A percentile compares a stretch with the other conserved stretches of the same genome.
Evolutionary conservation across 228 moss, liverwort and hornwort genomes (phyloP).

Genomic region (Sphagnum fallax): DNA sequence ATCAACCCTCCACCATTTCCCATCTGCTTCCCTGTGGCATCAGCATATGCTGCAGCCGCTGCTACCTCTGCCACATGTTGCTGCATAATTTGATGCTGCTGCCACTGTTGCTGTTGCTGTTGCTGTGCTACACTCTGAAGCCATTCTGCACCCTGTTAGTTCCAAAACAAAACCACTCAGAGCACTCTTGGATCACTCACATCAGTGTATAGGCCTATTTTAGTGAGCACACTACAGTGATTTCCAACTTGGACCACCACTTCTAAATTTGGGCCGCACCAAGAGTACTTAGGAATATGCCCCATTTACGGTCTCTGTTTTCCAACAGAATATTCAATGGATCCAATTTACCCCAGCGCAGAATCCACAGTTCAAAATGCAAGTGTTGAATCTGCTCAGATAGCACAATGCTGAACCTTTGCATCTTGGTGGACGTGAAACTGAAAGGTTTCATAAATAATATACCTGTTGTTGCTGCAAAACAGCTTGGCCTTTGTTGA

Average conservation of each 20-base stretch:
- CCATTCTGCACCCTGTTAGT: slow-evolving; percentile 24
- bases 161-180: slow-evolving; percentile 8
- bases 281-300: too few relatives aligned
- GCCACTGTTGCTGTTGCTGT: slow-evolving; percentile 2
- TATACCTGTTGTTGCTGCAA: neutral
- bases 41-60: slow-evolving; percentile 9
- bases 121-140: slow-evolving; percentile 17
- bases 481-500: neutral
- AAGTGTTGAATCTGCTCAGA: neutral
- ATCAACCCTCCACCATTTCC: slow-evolving; percentile 6
- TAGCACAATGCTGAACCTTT: neutral
- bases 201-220: too few relatives aligned
- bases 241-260: neutral
- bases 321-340: neutral
- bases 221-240: too few relatives aligned
- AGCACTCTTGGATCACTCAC: too few relatives aligned
- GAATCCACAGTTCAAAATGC: too few relatives aligned
- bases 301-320: neutral
- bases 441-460: neutral
- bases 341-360: too few relatives aligned
- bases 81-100: slow-evolving; percentile 14
- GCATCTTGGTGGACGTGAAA: neutral
- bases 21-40: slow-evolving; percentile 1
- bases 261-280: too few relatives aligned
- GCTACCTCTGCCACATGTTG: slow-evolving; percentile 17